These are phyloP conservation scores for Trypethelium eluteriae DNA, from an alignment of 495 filamentous ascomycete species.

Conservation along the genomic window DNA sequence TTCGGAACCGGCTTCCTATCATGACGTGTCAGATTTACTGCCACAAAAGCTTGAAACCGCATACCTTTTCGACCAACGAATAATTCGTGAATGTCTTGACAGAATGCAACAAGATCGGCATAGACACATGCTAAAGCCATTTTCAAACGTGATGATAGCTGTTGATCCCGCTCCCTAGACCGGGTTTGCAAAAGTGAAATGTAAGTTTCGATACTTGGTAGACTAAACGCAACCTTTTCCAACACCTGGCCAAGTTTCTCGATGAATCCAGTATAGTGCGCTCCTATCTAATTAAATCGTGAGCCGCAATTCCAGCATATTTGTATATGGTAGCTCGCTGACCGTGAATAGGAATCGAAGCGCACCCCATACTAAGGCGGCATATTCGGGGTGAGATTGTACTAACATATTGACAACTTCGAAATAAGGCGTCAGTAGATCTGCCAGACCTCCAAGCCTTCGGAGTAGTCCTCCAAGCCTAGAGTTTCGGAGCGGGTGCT, in stretches of 20 bases:
- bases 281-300: conserved; percentile 5
- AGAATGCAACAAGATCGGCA: conserved; percentile 3
- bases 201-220: conserved; percentile 8
- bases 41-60: conserved; percentile 5
- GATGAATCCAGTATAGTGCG: conserved; percentile 9
- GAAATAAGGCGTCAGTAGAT: conserved; percentile 5
- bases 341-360: conserved; percentile 8
- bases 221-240: conserved; percentile 4
- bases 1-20: conserved; percentile 4
- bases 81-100: conserved; percentile 1
- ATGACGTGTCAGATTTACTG: conserved; percentile 5
- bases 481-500: conserved; percentile 4
- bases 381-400: conserved; percentile 7
- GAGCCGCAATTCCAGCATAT: neutral
- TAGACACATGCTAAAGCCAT: conserved; percentile 6
- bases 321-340: neutral
- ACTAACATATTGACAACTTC: conserved; percentile 3
- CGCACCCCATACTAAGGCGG: conserved; percentile 8
- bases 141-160: conserved; percentile 7
- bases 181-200: conserved; percentile 7
- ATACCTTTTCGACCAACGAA: conserved; percentile 3
- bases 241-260: conserved; percentile 4
- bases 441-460: conserved; percentile 7
- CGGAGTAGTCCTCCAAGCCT: conserved; percentile 2
- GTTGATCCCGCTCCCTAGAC: conserved; percentile 3